A percentile compares a stretch with the other conserved stretches of the same genome.
Evolutionary conservation across 768 basidiomycete species (phyloP).

Genomic region (Punctularia strigosozonata): DNA sequence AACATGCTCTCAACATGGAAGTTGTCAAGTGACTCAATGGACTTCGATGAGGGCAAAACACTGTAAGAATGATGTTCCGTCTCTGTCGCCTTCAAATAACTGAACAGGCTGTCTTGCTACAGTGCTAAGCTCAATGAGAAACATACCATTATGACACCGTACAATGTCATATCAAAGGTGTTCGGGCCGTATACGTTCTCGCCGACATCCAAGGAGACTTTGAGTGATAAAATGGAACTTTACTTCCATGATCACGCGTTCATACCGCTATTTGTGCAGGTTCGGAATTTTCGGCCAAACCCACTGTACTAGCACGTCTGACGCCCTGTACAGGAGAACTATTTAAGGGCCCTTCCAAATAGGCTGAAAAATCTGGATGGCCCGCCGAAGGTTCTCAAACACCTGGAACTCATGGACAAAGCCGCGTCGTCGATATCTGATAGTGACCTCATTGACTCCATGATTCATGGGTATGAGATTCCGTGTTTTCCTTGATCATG

Average conservation of each 20-base stretch:
- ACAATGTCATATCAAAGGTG: conserved; percentile 82
- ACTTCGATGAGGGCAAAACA: conserved; percentile 85
- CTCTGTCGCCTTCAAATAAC: background rate
- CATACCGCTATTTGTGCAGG: conserved; percentile 92
- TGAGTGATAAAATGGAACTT: conserved; percentile 87
- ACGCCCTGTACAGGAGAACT: conserved; percentile 70
- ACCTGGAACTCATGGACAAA: conserved; percentile 70
- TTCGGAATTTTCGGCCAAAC: conserved; percentile 15
- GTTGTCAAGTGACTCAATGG: conserved; percentile 68
- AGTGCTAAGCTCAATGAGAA: conserved; percentile 90
- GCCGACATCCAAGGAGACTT: conserved; percentile 61
- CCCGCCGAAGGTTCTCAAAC: conserved; percentile 54
- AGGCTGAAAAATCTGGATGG: conserved; percentile 45
- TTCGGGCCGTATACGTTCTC: conserved; percentile 90
- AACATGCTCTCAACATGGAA: conserved; percentile 99
- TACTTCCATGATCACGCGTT: conserved; percentile 97
- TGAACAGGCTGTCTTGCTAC: conserved; percentile 1
- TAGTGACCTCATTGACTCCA: conserved; percentile 82
- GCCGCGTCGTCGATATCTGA: conserved; percentile 93
- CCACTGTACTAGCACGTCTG: background rate
- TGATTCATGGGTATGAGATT: conserved; percentile 76
- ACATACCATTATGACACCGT: conserved; percentile 82
- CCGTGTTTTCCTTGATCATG: background rate
- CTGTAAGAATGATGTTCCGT: conserved; percentile 59
- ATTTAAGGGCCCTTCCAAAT: conserved; percentile 73